Conservation (phyloP, 1,139 yeast genomes). For the Yamadazyma sp. region DNA sequence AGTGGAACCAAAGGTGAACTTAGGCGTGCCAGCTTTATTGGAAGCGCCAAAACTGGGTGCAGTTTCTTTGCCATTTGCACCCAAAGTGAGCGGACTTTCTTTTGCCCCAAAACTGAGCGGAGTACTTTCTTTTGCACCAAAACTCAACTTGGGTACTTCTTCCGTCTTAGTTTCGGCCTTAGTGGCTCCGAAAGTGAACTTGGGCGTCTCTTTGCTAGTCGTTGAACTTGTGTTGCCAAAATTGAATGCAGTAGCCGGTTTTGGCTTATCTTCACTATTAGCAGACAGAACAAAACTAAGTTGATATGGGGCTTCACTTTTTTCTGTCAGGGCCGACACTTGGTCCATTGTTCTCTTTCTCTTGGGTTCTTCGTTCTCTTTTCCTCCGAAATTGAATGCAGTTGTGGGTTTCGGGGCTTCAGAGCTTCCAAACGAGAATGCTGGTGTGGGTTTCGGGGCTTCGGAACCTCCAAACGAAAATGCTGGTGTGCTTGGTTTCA, state of each 20-base stretch:
- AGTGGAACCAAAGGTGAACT: neutral
- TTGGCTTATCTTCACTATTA: conserved; percentile 4
- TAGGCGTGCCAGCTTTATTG: neutral
- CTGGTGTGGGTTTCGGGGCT: conserved; percentile 7
- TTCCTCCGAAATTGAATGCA: conserved; percentile 9
- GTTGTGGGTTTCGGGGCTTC: conserved; percentile 2
- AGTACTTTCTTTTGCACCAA: neutral
- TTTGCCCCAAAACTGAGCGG: neutral
- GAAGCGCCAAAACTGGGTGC: neutral
- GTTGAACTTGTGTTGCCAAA: neutral
- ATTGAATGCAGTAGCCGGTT: conserved; percentile 2
- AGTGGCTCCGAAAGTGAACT: conserved; percentile 2
- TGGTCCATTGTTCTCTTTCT: conserved; percentile 3
- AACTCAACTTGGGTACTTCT: neutral
- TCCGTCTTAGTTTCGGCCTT: neutral
- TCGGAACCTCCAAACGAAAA: conserved; percentile 14
- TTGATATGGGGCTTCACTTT: no score
- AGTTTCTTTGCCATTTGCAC: neutral
- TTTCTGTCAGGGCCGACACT: no score
- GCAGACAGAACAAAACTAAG: no score
- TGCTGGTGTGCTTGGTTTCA: conserved; percentile 6
- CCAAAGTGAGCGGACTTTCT: no score
- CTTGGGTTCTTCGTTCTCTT: conserved; percentile 4
- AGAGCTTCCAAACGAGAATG: conserved; percentile 14
- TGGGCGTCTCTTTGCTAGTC: neutral